A percentile compares a stretch with the other conserved stretches of the same genome.
These are phyloP conservation scores for Nigrospora sphaerica DNA, from an alignment of 2,329 filamentous ascomycete genomes.

Conservation along the genomic window DNA sequence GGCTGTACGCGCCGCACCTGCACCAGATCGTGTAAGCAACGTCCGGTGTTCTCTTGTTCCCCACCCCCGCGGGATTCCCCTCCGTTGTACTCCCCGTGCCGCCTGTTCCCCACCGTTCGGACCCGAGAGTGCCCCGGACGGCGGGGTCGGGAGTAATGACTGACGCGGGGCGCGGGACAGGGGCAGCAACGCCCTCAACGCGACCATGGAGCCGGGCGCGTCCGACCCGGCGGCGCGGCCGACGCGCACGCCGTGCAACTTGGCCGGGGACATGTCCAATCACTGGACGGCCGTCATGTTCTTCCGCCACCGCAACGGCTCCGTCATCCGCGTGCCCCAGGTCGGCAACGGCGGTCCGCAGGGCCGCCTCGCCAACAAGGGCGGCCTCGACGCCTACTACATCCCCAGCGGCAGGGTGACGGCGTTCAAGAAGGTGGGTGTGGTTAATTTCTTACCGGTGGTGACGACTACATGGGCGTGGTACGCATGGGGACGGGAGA, in stretches of 20 bases:
- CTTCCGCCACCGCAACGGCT: constrained; percentile 35
- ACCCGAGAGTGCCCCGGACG: too few relatives aligned
- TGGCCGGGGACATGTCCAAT: constrained; percentile 36
- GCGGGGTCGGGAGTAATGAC: too few relatives aligned
- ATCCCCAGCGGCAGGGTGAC: constrained; percentile 34
- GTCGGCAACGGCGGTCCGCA: constrained; percentile 36
- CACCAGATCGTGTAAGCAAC: constrained; percentile 31
- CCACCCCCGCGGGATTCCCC: too few relatives aligned
- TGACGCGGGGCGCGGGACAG: too few relatives aligned
- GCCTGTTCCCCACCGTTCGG: too few relatives aligned
- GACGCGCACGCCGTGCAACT: constrained; percentile 35
- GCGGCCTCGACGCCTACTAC: constrained; percentile 36
- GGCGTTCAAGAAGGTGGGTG: constrained; percentile 30
- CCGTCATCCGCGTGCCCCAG: constrained; percentile 34
- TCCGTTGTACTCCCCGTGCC: too few relatives aligned
- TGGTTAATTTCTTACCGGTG: too few relatives aligned
- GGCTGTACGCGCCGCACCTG: constrained; percentile 36
- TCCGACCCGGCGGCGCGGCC: constrained; percentile 27
- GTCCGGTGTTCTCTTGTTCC: too few relatives aligned
- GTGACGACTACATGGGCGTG: too few relatives aligned
- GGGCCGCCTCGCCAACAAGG: constrained; percentile 33
- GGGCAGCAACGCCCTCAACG: constrained; percentile 36
- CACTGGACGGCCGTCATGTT: constrained; percentile 41
- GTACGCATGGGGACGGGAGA: too few relatives aligned
- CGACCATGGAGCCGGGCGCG: constrained; percentile 30